Evolutionary conservation across 2,329 filamentous ascomycete genomes (phyloP).

Genomic region (Trichophyton simii): DNA sequence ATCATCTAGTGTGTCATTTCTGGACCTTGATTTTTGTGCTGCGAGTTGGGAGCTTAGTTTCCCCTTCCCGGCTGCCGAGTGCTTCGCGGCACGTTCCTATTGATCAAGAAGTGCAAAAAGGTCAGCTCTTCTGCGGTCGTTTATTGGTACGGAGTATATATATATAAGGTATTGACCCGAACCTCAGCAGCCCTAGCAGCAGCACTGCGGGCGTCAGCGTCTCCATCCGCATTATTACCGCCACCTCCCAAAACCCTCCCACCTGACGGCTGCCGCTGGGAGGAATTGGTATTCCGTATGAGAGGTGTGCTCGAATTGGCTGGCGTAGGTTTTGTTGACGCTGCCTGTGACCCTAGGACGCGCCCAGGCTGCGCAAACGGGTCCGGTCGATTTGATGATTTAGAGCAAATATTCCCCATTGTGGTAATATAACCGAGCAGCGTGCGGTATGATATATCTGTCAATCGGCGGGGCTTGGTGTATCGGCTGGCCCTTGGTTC

Average conservation of each 20-base stretch:
- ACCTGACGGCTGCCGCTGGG: constrained; percentile 32
- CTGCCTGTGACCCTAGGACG: constrained; percentile 48
- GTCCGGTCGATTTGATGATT: constrained; percentile 46
- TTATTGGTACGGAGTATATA: neutral
- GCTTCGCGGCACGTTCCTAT: constrained; percentile 53
- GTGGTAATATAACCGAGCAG: neutral
- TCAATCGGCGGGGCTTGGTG: neutral
- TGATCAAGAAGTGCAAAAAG: neutral
- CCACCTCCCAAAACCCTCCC: constrained; percentile 51
- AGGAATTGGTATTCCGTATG: constrained; percentile 17
- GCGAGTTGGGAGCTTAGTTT: constrained; percentile 60
- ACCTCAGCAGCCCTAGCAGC: constrained; percentile 81
- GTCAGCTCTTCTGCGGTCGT: neutral
- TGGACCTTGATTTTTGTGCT: constrained; percentile 63
- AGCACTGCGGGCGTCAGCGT: constrained; percentile 53
- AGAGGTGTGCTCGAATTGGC: constrained; percentile 28
- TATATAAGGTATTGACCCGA: constrained; percentile 22
- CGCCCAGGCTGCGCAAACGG: constrained; percentile 62
- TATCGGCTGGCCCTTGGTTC: neutral
- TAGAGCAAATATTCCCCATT: constrained; percentile 86
- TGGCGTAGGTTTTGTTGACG: constrained; percentile 25
- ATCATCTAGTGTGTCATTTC: constrained; percentile 53
- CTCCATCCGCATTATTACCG: constrained; percentile 16
- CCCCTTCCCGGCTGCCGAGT: constrained; percentile 42
- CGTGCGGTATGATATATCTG: neutral